Base-by-base conservation (phyloP, 306 rosid species). In the Vigna hirtella region DNA sequence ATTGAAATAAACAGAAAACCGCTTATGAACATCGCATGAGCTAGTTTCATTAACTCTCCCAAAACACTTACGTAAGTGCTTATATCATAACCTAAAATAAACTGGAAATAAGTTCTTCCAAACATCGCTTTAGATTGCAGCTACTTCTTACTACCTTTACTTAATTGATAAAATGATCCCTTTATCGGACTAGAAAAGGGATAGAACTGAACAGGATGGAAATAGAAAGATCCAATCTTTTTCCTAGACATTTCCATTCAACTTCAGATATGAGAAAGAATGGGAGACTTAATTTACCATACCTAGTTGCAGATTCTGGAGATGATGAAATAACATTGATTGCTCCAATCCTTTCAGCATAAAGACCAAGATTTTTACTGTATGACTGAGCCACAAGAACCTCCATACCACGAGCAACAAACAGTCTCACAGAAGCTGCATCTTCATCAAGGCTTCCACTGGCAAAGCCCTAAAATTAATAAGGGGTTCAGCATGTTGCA, bases 291-390 rank as follows among this genome's bases (percentile, higher is more conserved):
- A 50, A 57, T 75, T 70, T 76, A 72, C 64, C 15, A 16, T 9
- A 91, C 99, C 99, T 95, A 80, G 84, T 71, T 76, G 99, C 97
- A 59, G 99, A 85, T 83, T 88, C 98, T 63, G 97, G 82, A 30
- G 98, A 93, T 18, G 96, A 73, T 78, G 95, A 93, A 81, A 95
- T 83, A 43, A 90, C 90, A 63, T 93, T 95, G 77, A 95, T 93
- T 65, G 99, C 99, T 76, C 99, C 99, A 75, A 95, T 88, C 83
- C 99, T 95, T 88, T 95, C 99, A 14, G 99, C 91, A 83, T 95
- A 95, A 36, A 95, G 98, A 64, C 98, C 99, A n/a, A 95, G 92
- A 70, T 95, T 95, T 84, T 95, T 95, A 77, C 99, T 95, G 83
- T 95, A 95, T 22, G 99, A 95, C 85, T 95, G 99, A 75, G 97